Base-by-base conservation (phyloP, 345 rosid genomes). In the Sonneratia caseolaris region DNA sequence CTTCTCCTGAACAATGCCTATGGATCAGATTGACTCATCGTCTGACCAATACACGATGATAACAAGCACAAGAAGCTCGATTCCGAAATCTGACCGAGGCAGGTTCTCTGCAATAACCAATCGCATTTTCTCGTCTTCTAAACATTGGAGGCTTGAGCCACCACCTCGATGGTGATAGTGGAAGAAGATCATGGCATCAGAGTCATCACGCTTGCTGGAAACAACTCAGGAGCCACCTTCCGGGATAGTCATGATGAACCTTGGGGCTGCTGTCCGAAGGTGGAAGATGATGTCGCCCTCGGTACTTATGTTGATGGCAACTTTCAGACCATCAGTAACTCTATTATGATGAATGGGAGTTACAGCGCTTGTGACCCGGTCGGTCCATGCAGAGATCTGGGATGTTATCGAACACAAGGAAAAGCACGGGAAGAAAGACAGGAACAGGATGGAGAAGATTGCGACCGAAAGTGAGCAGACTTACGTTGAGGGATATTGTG, bases 251-350 rank as follows among this genome's bases (percentile, higher is more conserved):
- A 27, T 27, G 32, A 27, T 27, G 32, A 27, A 27, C 32, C 32
- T 1, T 27, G 32, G 32, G 32, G 32, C 32, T 27, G 32, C 32
- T 27, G 32, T 27, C 32, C 32, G 1, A 27, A 74, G 0, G 87
- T 86, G 72, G 76, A 76, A 4, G 64, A 59, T 7, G 64, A 59
- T 36, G 96, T 87, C 16, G 76, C 76, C n/a, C 3, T 82, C 75
- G 84, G 71, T 22, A 87, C 96, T 0, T 90, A 72, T n/a, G 93
- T 91, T 22, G 91, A 94, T 77, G 91, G 96, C 81, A 94, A 91
- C 68, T 91, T 88, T 76, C 98, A 91, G 68, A 88, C 98, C 0
- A 88, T 94, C 48, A 94, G 90, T 82, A 94, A 94, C 74, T 94
- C 98, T 1, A 83, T 94, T 67, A 91, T 91, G 98, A 71, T 94